Evolutionary conservation across 768 basidiomycete species (phyloP).

Genomic region (Trametes cubensis): DNA sequence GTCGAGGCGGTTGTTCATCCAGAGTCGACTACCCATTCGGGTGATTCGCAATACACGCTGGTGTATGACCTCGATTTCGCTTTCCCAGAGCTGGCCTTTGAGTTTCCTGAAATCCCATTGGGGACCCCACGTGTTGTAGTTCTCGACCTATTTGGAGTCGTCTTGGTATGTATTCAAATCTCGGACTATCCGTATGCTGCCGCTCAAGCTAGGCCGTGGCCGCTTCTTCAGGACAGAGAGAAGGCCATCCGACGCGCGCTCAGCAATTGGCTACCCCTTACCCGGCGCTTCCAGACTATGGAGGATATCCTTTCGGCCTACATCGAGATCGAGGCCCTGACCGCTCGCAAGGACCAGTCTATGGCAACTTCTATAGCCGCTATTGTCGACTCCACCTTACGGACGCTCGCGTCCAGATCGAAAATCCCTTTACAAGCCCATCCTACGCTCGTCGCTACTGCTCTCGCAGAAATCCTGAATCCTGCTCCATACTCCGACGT

Average conservation of each 20-base stretch:
- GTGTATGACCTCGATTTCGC: too few relatives aligned
- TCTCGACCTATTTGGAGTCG: neutral
- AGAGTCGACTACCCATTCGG: too few relatives aligned
- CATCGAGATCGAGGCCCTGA: neutral
- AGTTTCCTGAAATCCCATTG: too few relatives aligned
- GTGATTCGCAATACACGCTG: too few relatives aligned
- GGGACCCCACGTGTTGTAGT: neutral
- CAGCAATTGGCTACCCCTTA: neutral
- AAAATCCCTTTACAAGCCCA: neutral
- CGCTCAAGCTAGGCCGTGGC: too few relatives aligned
- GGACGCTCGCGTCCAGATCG: neutral
- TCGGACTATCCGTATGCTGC: too few relatives aligned
- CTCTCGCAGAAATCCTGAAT: neutral
- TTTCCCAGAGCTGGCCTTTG: too few relatives aligned
- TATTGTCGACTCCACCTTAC: neutral
- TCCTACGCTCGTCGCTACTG: neutral
- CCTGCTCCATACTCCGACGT: neutral
- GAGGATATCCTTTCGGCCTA: neutral
- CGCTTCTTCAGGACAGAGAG: neutral
- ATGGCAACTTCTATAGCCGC: neutral
- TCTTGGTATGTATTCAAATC: neutral
- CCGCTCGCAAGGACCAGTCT: neutral
- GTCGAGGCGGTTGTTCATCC: too few relatives aligned
- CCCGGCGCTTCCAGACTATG: neutral
- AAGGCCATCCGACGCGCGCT: neutral